These are phyloP conservation scores for Colletotrichum cordylinicola DNA, from an alignment of 2,329 filamentous ascomycete species.

Conservation along the genomic window DNA sequence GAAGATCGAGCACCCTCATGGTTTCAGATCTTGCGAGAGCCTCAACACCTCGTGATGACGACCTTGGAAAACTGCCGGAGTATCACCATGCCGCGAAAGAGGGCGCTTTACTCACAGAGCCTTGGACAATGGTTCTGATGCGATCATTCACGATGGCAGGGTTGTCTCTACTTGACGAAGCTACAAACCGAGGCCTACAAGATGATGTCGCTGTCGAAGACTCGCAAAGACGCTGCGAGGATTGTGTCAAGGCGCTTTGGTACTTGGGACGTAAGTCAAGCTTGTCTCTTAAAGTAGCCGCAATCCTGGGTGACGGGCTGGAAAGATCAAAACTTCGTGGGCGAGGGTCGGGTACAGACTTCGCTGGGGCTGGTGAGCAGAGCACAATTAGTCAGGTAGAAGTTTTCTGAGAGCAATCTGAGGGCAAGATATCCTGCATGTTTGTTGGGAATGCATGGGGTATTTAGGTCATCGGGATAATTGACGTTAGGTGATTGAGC, in stretches of 20 bases:
- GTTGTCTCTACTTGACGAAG: constrained; percentile 40
- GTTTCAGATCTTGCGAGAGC: constrained; percentile 55
- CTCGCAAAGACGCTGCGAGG: constrained; percentile 39
- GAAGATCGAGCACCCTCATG: constrained; percentile 47
- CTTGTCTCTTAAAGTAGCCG: not conserved
- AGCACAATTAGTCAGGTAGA: not conserved
- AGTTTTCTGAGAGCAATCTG: not conserved
- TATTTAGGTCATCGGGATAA: not conserved
- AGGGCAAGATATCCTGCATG: not conserved
- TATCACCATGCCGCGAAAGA: constrained; percentile 61
- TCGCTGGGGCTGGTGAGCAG: not conserved
- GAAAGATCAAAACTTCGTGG: constrained; percentile 64
- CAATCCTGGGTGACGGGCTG: constrained; percentile 73
- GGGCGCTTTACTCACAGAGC: constrained; percentile 63
- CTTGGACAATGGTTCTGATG: constrained; percentile 63
- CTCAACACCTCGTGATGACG: constrained; percentile 37
- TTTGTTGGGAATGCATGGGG: not conserved
- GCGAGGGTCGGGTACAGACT: not conserved
- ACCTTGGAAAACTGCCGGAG: constrained; percentile 31
- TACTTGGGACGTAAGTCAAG: constrained; percentile 54
- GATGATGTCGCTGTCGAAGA: not conserved
- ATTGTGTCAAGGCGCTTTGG: constrained; percentile 59
- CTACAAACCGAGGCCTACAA: not conserved
- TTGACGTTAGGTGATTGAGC: rapidly evolving
- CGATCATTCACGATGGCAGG: constrained; percentile 56